These are phyloP conservation scores for Persicaria tinctoria DNA, from an alignment of 148 eudicot species.

Conservation along the genomic window DNA sequence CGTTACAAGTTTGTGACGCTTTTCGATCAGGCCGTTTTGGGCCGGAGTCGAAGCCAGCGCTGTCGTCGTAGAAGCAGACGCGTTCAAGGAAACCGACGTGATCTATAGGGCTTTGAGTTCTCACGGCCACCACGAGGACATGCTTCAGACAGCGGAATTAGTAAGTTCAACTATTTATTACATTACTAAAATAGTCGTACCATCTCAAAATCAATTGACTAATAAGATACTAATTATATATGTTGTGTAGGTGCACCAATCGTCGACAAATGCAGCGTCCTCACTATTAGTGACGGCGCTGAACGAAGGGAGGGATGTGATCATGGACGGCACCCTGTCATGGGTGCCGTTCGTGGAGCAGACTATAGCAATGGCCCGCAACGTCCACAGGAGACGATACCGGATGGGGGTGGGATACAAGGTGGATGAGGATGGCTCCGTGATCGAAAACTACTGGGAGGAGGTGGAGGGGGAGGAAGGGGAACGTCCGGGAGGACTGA, in stretches of 20 bases:
- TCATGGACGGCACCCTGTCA: slow-evolving; percentile 86
- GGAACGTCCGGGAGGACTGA: slow-evolving; percentile 20
- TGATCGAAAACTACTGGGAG: slow-evolving; percentile 73
- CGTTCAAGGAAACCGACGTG: slow-evolving; percentile 84
- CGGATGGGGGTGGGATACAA: slow-evolving; percentile 87
- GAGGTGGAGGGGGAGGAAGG: slow-evolving; percentile 28
- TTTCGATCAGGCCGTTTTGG: slow-evolving; percentile 68
- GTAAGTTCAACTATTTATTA: slow-evolving; percentile 19
- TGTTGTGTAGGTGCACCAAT: slow-evolving; percentile 55
- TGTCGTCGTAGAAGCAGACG: slow-evolving; percentile 91
- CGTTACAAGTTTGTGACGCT: neutral
- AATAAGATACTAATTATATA: neutral
- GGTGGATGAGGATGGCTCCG: slow-evolving; percentile 46
- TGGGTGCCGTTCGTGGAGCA: slow-evolving; percentile 88
- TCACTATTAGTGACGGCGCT: slow-evolving; percentile 81
- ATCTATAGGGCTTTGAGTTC: slow-evolving; percentile 75
- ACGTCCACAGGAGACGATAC: slow-evolving; percentile 57
- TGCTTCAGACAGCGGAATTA: slow-evolving; percentile 89
- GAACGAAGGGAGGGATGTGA: slow-evolving; percentile 88
- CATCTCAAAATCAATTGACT: no score
- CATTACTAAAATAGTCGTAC: no score
- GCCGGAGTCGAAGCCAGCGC: slow-evolving; percentile 59
- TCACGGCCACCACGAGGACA: slow-evolving; percentile 70
- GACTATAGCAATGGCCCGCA: slow-evolving; percentile 69
- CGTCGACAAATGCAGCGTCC: slow-evolving; percentile 83